Conservation (phyloP, 257 asterid species). For the Voacanga thouarsii region DNA sequence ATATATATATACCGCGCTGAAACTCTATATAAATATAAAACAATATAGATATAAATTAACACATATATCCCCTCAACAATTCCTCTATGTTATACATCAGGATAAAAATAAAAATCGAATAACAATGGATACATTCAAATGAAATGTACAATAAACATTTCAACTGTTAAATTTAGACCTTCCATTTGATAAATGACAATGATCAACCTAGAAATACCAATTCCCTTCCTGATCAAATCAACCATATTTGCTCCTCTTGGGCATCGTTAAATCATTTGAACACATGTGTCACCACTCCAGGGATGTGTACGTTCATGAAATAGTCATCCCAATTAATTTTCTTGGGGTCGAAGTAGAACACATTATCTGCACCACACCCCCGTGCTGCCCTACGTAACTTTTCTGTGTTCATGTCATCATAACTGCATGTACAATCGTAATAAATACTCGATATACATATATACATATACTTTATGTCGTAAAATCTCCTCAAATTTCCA, state of each 20-base stretch:
- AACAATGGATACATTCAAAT: not conserved
- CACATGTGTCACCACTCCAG: slow-evolving; percentile 73
- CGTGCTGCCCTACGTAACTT: slow-evolving; percentile 46
- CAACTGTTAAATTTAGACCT: not conserved
- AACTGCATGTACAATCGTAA: slow-evolving; percentile 34
- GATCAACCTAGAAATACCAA: slow-evolving; percentile 4
- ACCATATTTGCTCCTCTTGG: not conserved
- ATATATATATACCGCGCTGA: too few species aligned
- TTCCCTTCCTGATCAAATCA: not conserved
- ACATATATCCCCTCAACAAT: not conserved
- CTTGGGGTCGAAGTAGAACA: slow-evolving; percentile 72
- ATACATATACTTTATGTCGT: not conserved
- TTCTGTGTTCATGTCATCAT: slow-evolving; percentile 72
- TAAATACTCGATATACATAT: too few species aligned
- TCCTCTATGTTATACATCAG: not conserved
- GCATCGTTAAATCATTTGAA: slow-evolving; percentile 34
- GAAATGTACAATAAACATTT: not conserved
- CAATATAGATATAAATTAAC: not conserved
- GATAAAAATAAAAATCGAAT: not conserved
- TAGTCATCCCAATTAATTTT: slow-evolving; percentile 73
- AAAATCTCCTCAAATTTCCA: not conserved
- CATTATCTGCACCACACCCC: slow-evolving; percentile 35
- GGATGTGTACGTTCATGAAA: slow-evolving; percentile 59
- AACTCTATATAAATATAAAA: too few species aligned
- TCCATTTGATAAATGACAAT: not conserved